These are phyloP conservation scores for Hsuehochloa calcarea DNA, from an alignment of 176 grass and related monocot species.

Conservation along the genomic window DNA sequence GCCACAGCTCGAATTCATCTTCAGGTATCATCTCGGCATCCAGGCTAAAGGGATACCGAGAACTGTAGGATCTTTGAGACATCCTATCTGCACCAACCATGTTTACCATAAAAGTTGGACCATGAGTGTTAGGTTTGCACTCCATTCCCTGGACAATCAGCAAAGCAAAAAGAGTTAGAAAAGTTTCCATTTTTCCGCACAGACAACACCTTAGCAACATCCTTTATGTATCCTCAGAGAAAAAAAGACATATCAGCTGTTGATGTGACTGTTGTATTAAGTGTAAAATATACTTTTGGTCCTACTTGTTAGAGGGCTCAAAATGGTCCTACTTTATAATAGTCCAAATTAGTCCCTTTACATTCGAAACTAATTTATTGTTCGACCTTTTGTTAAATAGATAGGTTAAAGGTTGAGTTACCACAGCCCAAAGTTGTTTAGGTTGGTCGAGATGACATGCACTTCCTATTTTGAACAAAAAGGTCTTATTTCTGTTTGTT, in stretches of 20 bases:
- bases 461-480: neutral
- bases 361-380: neutral
- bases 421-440: neutral
- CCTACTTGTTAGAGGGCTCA: neutral
- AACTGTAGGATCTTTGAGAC: slow-evolving; percentile 56
- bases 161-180: slow-evolving; percentile 20
- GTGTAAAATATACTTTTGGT: neutral
- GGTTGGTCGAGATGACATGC: neutral
- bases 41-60: slow-evolving; percentile 82
- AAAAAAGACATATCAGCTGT: neutral
- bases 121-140: slow-evolving; percentile 95
- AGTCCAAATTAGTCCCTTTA: neutral
- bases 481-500: neutral
- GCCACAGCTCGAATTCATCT: slow-evolving; percentile 85
- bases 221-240: neutral
- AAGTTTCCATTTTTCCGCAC: neutral
- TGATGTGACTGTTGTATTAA: neutral
- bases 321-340: neutral
- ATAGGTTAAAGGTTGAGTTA: neutral
- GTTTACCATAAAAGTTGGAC: slow-evolving; percentile 96
- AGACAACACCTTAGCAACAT: neutral
- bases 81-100: slow-evolving; percentile 84
- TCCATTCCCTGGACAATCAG: slow-evolving; percentile 74
- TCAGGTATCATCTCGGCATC: slow-evolving; percentile 91
- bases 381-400: neutral